phyloP scores from a whole-genome alignment of 768 basidiomycete species.

The Serendipita sp. region DNA sequence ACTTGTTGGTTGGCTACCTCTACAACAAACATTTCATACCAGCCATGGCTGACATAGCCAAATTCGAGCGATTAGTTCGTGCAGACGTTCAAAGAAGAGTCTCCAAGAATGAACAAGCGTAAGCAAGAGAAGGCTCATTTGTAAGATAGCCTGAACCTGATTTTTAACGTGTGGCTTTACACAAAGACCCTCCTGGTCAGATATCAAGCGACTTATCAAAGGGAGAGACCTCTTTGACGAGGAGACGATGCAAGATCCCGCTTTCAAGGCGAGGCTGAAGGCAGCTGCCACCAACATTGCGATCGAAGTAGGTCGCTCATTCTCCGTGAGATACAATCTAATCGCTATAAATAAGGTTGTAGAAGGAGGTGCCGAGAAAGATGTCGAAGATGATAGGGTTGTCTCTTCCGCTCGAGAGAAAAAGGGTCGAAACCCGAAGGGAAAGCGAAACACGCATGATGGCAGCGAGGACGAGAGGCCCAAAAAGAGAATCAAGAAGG shows the following conservation, averaged over 20 bases:
- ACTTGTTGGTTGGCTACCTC: not conserved
- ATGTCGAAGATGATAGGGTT: not conserved
- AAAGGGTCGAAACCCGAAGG: not conserved
- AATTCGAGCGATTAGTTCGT: not conserved
- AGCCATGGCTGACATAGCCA: not conserved
- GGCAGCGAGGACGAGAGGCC: not conserved
- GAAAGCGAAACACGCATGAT: slow-evolving; percentile 4
- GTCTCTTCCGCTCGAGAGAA: too few relatives aligned
- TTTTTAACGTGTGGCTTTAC: not conserved
- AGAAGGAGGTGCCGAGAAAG: too few relatives aligned
- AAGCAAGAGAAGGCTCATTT: not conserved
- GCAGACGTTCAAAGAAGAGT: not conserved
- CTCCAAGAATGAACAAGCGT: not conserved
- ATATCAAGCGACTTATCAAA: not conserved
- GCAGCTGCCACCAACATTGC: not conserved
- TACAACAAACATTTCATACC: too few relatives aligned
- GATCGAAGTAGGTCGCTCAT: not conserved
- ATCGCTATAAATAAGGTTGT: not conserved
- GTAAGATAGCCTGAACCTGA: not conserved
- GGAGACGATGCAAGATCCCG: not conserved
- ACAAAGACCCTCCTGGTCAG: not conserved
- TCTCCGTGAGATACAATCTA: not conserved
- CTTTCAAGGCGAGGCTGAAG: slow-evolving; percentile 1
- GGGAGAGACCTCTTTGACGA: not conserved
- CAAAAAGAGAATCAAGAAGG: not conserved